Evolutionary conservation across 441 rosid species (phyloP), one percentile per base, ranked within the genome.

Genomic region (Corymbia calophylla): DNA sequence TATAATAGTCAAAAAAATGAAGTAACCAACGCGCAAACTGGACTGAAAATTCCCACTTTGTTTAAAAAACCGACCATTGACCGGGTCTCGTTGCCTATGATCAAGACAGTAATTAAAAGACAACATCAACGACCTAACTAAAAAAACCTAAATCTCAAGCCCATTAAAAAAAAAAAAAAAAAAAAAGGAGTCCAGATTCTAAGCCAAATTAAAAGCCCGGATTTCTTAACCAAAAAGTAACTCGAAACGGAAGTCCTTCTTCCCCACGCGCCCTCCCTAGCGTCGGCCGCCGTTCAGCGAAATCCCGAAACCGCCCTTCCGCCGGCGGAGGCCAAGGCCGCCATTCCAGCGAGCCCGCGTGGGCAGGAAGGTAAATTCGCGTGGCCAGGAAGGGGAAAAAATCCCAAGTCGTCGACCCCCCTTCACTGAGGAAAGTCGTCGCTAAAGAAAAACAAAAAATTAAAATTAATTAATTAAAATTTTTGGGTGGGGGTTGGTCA

Each of bases 21-120:
- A 70, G 35, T 9, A 70, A 9, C 9, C 3, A 35, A 5, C 3
- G 4, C 1, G 27, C 5, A 5, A 73, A 39, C 1, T 2, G 8
- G 2, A 7, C 6, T 4, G 9, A 17, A 31, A 11, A 13, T 39
- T 73, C 18, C 4, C 84, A 2, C 39, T 77, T 39, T 21, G 44
- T 39, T 6, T 39, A 44, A 77, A 77, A 29, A 39, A 39, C 6
- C 84, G 12, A 8, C 5, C 5, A 23, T 44, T 14, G 51, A 77
- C 84, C 84, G 23, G 10, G 16, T 12, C 84, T 23, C 2, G 18
- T 12, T 23, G 18, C 14, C 49, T 23, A 44, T 23, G 84, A 27
- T 23, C 18, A 25, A 9, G 84, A 77, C 84, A 47, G 51, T 13
- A 77, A 77, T 77, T 77, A 44, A 77, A 77, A 44, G 84, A 44